Evolutionary conservation across 2,329 filamentous ascomycete genomes (phyloP).

Genomic region (Didymella exigua): DNA sequence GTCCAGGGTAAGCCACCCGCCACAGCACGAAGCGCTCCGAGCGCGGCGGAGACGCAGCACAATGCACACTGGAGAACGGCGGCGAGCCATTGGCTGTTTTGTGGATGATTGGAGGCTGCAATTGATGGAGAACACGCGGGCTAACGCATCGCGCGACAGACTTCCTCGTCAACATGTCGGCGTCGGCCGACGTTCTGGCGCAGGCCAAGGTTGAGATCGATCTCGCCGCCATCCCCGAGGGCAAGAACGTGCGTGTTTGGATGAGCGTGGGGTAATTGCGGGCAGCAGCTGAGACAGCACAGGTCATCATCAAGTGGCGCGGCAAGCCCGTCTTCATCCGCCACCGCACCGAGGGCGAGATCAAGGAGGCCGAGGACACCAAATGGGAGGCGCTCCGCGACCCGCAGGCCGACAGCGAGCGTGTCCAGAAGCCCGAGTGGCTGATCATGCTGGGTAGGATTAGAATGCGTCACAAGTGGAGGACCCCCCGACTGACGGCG

Average conservation of each 20-base stretch:
- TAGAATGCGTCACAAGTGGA: too few species aligned
- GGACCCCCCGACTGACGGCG: conserved; percentile 30
- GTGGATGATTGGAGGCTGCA: conserved; percentile 32
- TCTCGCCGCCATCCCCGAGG: conserved; percentile 89
- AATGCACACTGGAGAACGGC: background rate
- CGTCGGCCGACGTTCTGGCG: conserved; percentile 95
- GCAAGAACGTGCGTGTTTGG: conserved; percentile 84
- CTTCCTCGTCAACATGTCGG: conserved; percentile 99
- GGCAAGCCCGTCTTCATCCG: conserved; percentile 99
- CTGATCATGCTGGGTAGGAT: conserved; percentile 92
- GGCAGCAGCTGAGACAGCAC: conserved; percentile 27
- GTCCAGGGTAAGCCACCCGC: conserved; percentile 78
- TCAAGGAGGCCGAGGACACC: conserved; percentile 90
- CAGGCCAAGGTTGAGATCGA: conserved; percentile 99
- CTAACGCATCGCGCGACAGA: conserved; percentile 63
- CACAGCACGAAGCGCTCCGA: conserved; percentile 17
- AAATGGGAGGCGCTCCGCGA: conserved; percentile 85
- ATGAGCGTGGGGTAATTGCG: background rate
- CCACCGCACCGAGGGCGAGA: conserved; percentile 92
- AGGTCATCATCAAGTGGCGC: conserved; percentile 99
- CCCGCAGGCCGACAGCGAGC: conserved; percentile 86
- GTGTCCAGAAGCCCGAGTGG: conserved; percentile 98
- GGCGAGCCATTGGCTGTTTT: conserved; percentile 41
- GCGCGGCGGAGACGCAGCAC: conserved; percentile 5
- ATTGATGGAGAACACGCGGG: conserved; percentile 34